Evolutionary conservation across 2,329 filamentous ascomycete species (phyloP), one percentile per base, ranked within the genome.

Genomic region (Trematosphaeria pertusa): DNA sequence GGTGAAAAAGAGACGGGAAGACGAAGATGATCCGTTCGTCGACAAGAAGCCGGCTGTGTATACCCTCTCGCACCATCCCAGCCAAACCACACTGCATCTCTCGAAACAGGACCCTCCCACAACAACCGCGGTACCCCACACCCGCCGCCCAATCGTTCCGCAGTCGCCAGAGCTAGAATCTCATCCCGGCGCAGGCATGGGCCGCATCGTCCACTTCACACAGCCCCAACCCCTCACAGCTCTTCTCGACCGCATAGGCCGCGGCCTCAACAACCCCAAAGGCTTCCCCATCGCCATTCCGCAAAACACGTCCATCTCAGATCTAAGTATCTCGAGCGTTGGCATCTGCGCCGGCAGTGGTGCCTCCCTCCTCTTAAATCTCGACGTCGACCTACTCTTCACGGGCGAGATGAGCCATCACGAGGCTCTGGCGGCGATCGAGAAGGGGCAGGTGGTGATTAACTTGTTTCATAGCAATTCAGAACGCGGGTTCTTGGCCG

Each of bases 371-470:
- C 82, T 97, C 48, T 84, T 85, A 52, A 80, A 81, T 31, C 77
- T 86, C 7, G 74, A 79, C 32, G 90, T 91, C 0, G 91, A 97
- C 64, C 72, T 97, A 30, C 74, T 95, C 3, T 89, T 99, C 59
- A 97, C 91, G 0, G 94, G 94, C 1, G 94, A 99, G 75, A 83
- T 97, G 78, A 89, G 85, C 62, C 94, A 99, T 69, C 94, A 99
- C 69, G 91, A 94, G 54, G 91, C 93, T 3, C 81, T 99, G 47
- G 84, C 88, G 30, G 90, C 91, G 1, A 90, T 89, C 20, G 92
- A 97, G 76, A 83, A 86, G 48, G 92, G 92, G 1, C 87, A 87
- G 54, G 87, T 85, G 43, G 89, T 97, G 1, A 83, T 97, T 40
- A 88, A 87, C 31, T 80, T 96, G 37, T 96, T 96, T 62, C 94